Percentiles rank a stretch among this genome's conserved stretches.
These are phyloP conservation scores for Purshia tridentata DNA, from an alignment of 306 rosid genomes.

Conservation along the genomic window DNA sequence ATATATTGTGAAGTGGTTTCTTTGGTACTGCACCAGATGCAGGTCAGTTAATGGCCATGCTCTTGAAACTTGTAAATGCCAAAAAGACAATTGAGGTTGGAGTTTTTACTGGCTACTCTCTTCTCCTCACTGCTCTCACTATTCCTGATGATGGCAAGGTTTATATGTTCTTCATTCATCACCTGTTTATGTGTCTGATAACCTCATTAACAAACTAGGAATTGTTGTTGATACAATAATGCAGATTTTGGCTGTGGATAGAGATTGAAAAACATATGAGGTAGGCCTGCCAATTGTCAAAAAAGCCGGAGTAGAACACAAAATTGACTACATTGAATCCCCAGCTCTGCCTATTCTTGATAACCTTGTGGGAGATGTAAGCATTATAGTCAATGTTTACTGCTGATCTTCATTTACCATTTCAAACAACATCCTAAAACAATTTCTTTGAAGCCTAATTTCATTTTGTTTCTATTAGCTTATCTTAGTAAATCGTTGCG, in stretches of 20 bases:
- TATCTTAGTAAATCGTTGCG: too few relatives aligned
- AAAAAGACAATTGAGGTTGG: constrained; percentile 60
- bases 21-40: constrained; percentile 44
- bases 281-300: constrained; percentile 51
- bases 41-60: constrained; percentile 41
- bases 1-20: constrained; percentile 31
- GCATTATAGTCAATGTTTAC: too few relatives aligned
- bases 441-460: too few relatives aligned
- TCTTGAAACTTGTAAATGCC: constrained; percentile 47
- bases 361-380: too few relatives aligned
- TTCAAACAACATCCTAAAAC: too few relatives aligned
- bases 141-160: constrained; percentile 57
- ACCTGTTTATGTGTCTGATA: too few relatives aligned
- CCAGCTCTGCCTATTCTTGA: constrained; percentile 51
- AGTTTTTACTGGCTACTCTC: constrained; percentile 63
- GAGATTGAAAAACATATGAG: constrained; percentile 42
- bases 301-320: constrained; percentile 63
- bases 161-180: not conserved
- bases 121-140: constrained; percentile 62
- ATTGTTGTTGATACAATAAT: not conserved
- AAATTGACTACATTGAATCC: constrained; percentile 54
- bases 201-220: too few relatives aligned
- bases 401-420: too few relatives aligned
- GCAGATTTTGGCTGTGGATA: constrained; percentile 60
- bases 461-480: too few relatives aligned